phyloP scores from a whole-genome alignment of 1,284 basidiomycete species.

The Ganoderma multipileum region DNA sequence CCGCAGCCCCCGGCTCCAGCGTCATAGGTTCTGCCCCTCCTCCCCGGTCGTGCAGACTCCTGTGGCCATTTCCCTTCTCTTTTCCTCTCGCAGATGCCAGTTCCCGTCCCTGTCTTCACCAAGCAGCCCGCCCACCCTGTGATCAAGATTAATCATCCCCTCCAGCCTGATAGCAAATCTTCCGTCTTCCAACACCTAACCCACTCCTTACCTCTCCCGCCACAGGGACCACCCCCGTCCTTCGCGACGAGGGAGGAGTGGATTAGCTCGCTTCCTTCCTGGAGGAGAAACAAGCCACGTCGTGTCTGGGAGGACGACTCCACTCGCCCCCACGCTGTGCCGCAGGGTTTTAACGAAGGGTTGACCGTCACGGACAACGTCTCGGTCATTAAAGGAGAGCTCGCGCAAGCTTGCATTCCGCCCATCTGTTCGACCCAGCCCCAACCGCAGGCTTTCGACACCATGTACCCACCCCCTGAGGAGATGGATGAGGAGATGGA shows the following conservation, averaged over 20 bases:
- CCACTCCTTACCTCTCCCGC: conserved; percentile 62
- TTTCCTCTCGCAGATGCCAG: conserved; percentile 76
- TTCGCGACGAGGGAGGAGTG: conserved; percentile 73
- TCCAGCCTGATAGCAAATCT: conserved; percentile 48
- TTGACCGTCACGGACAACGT: conserved; percentile 70
- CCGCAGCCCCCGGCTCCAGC: conserved; percentile 34
- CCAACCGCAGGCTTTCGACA: conserved; percentile 15
- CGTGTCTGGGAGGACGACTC: conserved; percentile 67
- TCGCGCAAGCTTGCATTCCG: conserved; percentile 83
- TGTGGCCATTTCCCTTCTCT: conserved; percentile 39
- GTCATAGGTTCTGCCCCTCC: conserved; percentile 32
- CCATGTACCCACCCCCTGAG: conserved; percentile 37
- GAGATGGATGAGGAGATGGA: conserved; percentile 55
- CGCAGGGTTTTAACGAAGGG: conserved; percentile 72
- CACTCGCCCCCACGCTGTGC: conserved; percentile 27
- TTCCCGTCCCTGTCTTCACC: conserved; percentile 71
- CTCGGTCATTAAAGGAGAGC: conserved; percentile 81
- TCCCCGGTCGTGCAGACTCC: conserved; percentile 34
- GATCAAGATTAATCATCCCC: conserved; percentile 60
- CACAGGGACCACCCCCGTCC: conserved; percentile 64
- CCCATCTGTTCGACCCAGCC: conserved; percentile 54
- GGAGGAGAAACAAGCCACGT: conserved; percentile 70
- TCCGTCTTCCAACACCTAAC: conserved; percentile 58
- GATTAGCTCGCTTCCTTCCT: conserved; percentile 71
- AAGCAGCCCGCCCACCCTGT: conserved; percentile 67